Evolutionary conservation across 1,284 basidiomycete species (phyloP), one percentile per base, ranked within the genome.

Genomic region (Agaricales sp.): DNA sequence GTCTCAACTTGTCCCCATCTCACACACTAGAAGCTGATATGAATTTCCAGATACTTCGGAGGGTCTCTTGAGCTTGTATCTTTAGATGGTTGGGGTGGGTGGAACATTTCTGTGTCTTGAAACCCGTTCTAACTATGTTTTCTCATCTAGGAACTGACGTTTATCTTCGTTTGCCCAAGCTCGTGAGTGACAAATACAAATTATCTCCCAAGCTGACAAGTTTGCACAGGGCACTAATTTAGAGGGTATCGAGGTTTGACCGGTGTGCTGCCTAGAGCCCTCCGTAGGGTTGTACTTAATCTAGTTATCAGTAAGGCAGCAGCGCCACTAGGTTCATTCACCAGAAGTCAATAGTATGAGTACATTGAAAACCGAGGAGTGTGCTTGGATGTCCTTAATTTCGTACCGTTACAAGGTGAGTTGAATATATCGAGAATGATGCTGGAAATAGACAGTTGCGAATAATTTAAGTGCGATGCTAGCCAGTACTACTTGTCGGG

Each of bases 31-130:
- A n/a, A n/a, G n/a, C n/a, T n/a, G n/a, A 14, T 35, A n/a, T 39
- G 37, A 20, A 13, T 37, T 26, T 47, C 13, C 56, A 86, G 82
- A 44, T 87, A 88, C 63, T 87, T 87, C 56, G 90, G 90, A 22
- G 89, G 89, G 2, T 86, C 82, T 2, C 61, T 92, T 44, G 82
- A 88, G 53, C 66, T 92, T n/a, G 77, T 90, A 13, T 86, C 87
- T 19, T 59, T 92, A 58, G 85, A 92, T 59, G 87, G 88, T 50
- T 90, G 84, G 77, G 87, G 87, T 86, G 62, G 54, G 74, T 63
- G 13, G 26, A 25, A 45, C 49, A 18, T 21, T 24, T 37, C 20
- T n/a, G 14, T 47, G 37, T 51, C 30, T 45, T 35, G 23, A 26
- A 25, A 49, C 45, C 50, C 43, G n/a, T 49, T 48, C 39, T 23